phyloP scores from a whole-genome alignment of 257 asterid species.

The Solanum paucissectum region DNA sequence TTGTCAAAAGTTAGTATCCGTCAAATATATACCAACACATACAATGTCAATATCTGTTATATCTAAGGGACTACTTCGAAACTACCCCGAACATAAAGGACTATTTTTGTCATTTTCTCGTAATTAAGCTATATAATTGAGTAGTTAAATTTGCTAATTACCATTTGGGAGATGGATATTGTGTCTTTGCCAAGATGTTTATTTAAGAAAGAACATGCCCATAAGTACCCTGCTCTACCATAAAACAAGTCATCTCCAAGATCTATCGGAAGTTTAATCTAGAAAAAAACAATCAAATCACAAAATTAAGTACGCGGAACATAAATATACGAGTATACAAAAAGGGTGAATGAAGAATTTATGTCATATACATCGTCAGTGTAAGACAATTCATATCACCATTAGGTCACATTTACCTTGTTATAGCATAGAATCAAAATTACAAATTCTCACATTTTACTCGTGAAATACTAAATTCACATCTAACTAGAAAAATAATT shows the following conservation, averaged over 20 bases:
- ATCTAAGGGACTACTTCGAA: not conserved
- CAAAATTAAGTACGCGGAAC: not conserved
- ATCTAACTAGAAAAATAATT: not conserved
- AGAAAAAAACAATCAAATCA: not conserved
- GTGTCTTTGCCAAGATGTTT: constrained; percentile 43
- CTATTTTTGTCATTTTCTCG: not conserved
- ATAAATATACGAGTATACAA: not conserved
- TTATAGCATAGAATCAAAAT: not conserved
- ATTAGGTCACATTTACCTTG: not conserved
- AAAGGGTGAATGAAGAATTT: too few species aligned
- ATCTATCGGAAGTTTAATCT: constrained; percentile 61
- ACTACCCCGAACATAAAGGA: not conserved
- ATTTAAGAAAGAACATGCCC: constrained; percentile 72
- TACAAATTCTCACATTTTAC: not conserved
- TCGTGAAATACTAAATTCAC: too few species aligned
- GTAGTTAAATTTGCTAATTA: constrained; percentile 4
- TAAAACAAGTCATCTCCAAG: constrained; percentile 58
- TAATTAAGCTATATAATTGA: not conserved
- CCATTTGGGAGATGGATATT: constrained; percentile 49
- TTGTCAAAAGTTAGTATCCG: not conserved
- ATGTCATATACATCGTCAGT: not conserved
- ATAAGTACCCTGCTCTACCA: constrained; percentile 78
- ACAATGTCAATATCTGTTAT: not conserved
- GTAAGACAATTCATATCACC: not conserved
- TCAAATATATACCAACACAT: not conserved